A percentile compares a stretch with the other conserved stretches of the same genome.
phyloP scores from a whole-genome alignment of 2,329 filamentous ascomycete species.

The Paecilomyces niveus region DNA sequence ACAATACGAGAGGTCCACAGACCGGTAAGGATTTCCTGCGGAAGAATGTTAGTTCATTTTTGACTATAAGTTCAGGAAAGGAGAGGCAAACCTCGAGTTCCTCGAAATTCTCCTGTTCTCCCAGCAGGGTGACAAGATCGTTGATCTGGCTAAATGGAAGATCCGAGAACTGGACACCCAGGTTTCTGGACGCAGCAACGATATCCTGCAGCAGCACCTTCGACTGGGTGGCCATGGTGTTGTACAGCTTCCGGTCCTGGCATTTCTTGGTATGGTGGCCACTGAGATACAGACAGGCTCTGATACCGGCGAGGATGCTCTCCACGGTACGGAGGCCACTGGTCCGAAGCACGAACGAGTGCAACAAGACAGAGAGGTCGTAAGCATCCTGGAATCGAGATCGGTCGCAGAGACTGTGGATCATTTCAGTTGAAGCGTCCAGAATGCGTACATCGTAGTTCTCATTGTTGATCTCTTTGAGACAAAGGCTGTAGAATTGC shows the following conservation, averaged over 20 bases:
- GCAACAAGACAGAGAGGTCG: slow-evolving; percentile 25
- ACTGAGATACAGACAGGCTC: slow-evolving; percentile 28
- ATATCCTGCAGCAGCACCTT: slow-evolving; percentile 28
- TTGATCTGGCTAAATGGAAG: slow-evolving; percentile 29
- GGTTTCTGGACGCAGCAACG: slow-evolving; percentile 20
- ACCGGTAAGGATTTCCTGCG: slow-evolving; percentile 31
- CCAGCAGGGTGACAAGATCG: slow-evolving; percentile 29
- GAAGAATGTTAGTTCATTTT: background rate
- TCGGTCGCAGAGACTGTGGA: slow-evolving; percentile 22
- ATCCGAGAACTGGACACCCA: slow-evolving; percentile 26
- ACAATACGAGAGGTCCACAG: slow-evolving; percentile 43
- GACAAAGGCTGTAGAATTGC: slow-evolving; percentile 25
- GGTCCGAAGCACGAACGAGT: slow-evolving; percentile 27
- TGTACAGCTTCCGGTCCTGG: slow-evolving; percentile 16
- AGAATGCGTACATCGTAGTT: slow-evolving; percentile 25
- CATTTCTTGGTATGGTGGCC: slow-evolving; percentile 26
- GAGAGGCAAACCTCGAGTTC: slow-evolving; percentile 23
- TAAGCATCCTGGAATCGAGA: slow-evolving; percentile 26
- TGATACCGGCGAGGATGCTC: slow-evolving; percentile 28
- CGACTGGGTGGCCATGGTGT: slow-evolving; percentile 25
- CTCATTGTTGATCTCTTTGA: slow-evolving; percentile 22
- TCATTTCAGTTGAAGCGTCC: slow-evolving; percentile 17
- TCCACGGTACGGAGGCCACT: slow-evolving; percentile 24
- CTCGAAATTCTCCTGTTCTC: slow-evolving; percentile 31
- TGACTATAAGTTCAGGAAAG: background rate